Percentiles rank a stretch among this genome's conserved stretches.
phyloP scores from a whole-genome alignment of 176 grass and related monocot species.

The Eleusine indica region DNA sequence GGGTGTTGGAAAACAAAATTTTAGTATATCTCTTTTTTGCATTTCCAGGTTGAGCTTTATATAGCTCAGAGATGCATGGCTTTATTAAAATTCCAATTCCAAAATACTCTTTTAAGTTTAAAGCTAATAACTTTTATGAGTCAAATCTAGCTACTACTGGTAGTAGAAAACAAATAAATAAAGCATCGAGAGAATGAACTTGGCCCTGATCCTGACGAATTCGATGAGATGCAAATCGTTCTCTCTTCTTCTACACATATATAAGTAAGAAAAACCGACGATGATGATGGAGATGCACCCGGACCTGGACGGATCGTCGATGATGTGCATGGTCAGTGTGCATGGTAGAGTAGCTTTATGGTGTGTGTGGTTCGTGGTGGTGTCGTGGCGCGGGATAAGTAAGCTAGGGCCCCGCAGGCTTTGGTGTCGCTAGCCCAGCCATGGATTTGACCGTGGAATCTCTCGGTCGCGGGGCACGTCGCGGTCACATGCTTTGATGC shows the following conservation, averaged over 20 bases:
- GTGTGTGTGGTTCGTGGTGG: not conserved
- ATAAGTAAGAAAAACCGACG: too few species aligned
- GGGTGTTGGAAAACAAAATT: not conserved
- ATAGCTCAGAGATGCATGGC: too few species aligned
- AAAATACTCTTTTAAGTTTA: too few species aligned
- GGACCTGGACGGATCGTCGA: not conserved
- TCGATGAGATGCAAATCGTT: not conserved
- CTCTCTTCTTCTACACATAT: not conserved
- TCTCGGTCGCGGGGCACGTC: slow-evolving; percentile 30
- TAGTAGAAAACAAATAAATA: too few species aligned
- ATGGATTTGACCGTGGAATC: slow-evolving; percentile 57
- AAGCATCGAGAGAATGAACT: not conserved
- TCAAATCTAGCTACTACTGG: too few species aligned
- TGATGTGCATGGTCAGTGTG: not conserved
- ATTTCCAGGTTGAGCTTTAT: too few species aligned
- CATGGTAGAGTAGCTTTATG: slow-evolving; percentile 14
- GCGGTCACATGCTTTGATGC: slow-evolving; percentile 3
- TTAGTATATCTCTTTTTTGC: not conserved
- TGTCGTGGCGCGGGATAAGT: slow-evolving; percentile 29
- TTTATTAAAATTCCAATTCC: too few species aligned
- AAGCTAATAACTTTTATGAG: too few species aligned
- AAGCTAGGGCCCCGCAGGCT: slow-evolving; percentile 9
- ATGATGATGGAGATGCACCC: too few species aligned
- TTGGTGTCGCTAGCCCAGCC: slow-evolving; percentile 23
- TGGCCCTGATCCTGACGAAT: not conserved